Conservation (phyloP, 768 basidiomycete species). For the Pleurotus tuoliensis region DNA sequence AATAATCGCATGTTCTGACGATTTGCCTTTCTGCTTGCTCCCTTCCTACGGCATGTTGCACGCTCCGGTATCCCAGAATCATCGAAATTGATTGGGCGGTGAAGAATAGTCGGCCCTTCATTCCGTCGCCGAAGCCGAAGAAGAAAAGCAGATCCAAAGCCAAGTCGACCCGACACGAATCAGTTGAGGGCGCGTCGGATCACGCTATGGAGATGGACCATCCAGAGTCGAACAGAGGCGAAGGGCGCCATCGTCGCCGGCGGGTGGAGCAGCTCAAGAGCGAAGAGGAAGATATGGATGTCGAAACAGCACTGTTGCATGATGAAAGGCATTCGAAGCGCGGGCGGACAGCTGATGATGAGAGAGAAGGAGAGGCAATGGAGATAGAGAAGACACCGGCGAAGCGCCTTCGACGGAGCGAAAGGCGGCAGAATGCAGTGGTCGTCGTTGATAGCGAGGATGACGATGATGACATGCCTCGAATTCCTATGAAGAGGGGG, state of each 20-base stretch:
- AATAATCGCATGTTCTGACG: conserved; percentile 27
- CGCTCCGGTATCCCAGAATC: conserved; percentile 45
- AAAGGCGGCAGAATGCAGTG: conserved; percentile 18
- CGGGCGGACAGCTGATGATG: neutral
- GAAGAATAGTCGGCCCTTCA: conserved; percentile 55
- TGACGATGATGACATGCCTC: conserved; percentile 27
- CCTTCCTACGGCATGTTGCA: neutral
- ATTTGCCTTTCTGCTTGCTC: conserved; percentile 20
- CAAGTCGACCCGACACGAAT: conserved; percentile 16
- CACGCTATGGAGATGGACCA: conserved; percentile 2
- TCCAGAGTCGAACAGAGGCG: too few species aligned
- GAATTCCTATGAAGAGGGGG: conserved; percentile 17
- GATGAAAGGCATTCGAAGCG: too few species aligned
- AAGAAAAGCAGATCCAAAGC: conserved; percentile 18
- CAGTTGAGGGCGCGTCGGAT: conserved; percentile 14
- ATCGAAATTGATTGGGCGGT: conserved; percentile 81
- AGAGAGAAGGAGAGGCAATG: neutral
- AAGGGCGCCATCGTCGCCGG: too few species aligned
- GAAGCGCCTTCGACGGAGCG: conserved; percentile 32
- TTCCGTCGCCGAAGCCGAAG: conserved; percentile 51
- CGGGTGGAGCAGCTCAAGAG: too few species aligned
- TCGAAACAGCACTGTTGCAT: too few species aligned
- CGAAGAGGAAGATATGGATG: too few species aligned
- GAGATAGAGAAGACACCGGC: conserved; percentile 14
- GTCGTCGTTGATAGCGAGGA: conserved; percentile 22